These are phyloP conservation scores for Leonotis leonurus DNA, from an alignment of 257 asterid genomes.

Conservation along the genomic window DNA sequence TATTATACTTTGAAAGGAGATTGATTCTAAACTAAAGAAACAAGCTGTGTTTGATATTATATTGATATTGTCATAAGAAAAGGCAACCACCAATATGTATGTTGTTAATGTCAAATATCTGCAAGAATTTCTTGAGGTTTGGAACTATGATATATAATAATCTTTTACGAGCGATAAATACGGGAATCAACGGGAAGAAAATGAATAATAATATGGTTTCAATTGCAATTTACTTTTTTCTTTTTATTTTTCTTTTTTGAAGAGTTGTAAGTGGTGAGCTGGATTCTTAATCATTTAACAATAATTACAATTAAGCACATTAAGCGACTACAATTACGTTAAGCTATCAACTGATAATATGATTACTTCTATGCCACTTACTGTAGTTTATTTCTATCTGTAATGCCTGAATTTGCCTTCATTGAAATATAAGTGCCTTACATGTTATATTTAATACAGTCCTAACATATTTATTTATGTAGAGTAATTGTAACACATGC, in stretches of 20 bases:
- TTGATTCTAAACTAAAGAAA: too few species aligned
- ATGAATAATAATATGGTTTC: not conserved
- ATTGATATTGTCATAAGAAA: too few species aligned
- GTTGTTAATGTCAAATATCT: too few species aligned
- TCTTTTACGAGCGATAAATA: constrained; percentile 19
- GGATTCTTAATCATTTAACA: constrained; percentile 14
- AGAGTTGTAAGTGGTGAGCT: too few species aligned
- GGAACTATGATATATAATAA: too few species aligned
- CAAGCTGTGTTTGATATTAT: too few species aligned
- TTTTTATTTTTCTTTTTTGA: not conserved
- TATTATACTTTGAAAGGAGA: too few species aligned
- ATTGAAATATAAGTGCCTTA: not conserved
- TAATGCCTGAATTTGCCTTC: not conserved
- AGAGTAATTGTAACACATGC: not conserved
- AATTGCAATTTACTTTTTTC: too few species aligned
- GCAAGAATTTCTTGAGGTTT: too few species aligned
- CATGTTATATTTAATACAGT: not conserved
- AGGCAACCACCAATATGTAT: too few species aligned
- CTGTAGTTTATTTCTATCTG: not conserved
- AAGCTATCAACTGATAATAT: not conserved
- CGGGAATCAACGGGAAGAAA: constrained; percentile 15
- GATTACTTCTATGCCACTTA: constrained; percentile 1
- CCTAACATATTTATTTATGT: not conserved
- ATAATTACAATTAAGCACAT: not conserved
- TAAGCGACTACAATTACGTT: not conserved